Conservation (phyloP, 768 basidiomycete species). For the Tricholoma saponaceum region DNA sequence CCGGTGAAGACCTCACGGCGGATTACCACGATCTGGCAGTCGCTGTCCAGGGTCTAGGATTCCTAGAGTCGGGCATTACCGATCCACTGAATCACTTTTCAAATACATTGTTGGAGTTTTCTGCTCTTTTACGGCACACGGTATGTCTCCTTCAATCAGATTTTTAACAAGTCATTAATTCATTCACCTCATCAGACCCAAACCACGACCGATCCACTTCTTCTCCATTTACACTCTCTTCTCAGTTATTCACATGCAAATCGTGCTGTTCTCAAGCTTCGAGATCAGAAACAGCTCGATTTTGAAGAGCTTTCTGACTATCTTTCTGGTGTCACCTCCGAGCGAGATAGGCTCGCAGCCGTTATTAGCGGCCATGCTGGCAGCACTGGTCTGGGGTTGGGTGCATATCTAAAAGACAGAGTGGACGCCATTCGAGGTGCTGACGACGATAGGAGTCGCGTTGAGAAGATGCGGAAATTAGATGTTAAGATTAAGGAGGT, state of each 20-base stretch:
- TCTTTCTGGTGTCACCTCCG: constrained; percentile 85
- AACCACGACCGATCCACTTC: constrained; percentile 88
- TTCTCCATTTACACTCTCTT: constrained; percentile 85
- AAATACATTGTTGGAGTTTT: constrained; percentile 93
- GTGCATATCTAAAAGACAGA: constrained; percentile 87
- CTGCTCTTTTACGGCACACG: constrained; percentile 79
- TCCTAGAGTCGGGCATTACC: constrained; percentile 97
- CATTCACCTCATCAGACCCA: constrained; percentile 55
- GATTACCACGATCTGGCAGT: constrained; percentile 98
- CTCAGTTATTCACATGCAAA: constrained; percentile 94
- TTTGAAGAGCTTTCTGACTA: constrained; percentile 97
- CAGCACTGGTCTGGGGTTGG: constrained; percentile 77
- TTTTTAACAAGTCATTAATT: constrained; percentile 1
- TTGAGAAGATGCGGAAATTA: constrained; percentile 90
- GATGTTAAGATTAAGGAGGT: constrained; percentile 97
- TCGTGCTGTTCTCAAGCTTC: constrained; percentile 87
- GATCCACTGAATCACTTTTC: constrained; percentile 97
- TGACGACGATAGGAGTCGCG: constrained; percentile 89
- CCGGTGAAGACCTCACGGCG: constrained; percentile 88
- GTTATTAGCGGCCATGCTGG: constrained; percentile 87
- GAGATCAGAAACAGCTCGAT: constrained; percentile 98
- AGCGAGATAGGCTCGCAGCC: constrained; percentile 89
- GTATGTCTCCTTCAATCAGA: constrained; percentile 38
- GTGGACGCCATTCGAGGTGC: constrained; percentile 90
- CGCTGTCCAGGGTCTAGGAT: constrained; percentile 94